phyloP scores from a whole-genome alignment of 1,139 yeast species.

The Suhomyces terraborum region DNA sequence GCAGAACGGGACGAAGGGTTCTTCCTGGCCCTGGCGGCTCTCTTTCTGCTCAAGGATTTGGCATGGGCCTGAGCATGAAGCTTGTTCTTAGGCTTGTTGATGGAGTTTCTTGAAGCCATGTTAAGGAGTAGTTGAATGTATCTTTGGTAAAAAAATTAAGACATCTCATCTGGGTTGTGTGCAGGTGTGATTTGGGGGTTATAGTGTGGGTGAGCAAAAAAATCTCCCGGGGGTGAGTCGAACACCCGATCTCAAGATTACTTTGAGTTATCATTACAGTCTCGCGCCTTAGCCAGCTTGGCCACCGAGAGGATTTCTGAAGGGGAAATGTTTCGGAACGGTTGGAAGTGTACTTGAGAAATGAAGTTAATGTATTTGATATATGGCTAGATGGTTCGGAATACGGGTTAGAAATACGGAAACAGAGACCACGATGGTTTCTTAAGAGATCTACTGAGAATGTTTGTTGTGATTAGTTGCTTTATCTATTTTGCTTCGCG shows the following conservation, averaged over 20 bases:
- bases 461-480: no score
- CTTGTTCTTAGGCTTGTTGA: slow-evolving; percentile 76
- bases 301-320: slow-evolving; percentile 59
- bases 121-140: not conserved
- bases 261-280: slow-evolving; percentile 56
- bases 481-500: no score
- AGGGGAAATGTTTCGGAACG: not conserved
- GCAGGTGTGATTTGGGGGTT: slow-evolving; percentile 5
- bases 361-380: not conserved
- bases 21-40: slow-evolving; percentile 54
- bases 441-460: no score
- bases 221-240: slow-evolving; percentile 83
- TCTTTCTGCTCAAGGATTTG: slow-evolving; percentile 54
- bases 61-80: slow-evolving; percentile 57
- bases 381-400: no score
- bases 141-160: slow-evolving; percentile 9
- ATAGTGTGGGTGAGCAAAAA: no score
- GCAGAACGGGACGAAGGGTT: slow-evolving; percentile 49
- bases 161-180: slow-evolving; percentile 12
- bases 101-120: slow-evolving; percentile 80
- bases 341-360: not conserved
- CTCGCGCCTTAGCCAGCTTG: slow-evolving; percentile 83
- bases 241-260: slow-evolving; percentile 82
- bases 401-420: no score
- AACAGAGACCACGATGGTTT: not conserved